Evolutionary conservation across 2,329 filamentous ascomycete species (phyloP).

Genomic region (Fusarium sp.): DNA sequence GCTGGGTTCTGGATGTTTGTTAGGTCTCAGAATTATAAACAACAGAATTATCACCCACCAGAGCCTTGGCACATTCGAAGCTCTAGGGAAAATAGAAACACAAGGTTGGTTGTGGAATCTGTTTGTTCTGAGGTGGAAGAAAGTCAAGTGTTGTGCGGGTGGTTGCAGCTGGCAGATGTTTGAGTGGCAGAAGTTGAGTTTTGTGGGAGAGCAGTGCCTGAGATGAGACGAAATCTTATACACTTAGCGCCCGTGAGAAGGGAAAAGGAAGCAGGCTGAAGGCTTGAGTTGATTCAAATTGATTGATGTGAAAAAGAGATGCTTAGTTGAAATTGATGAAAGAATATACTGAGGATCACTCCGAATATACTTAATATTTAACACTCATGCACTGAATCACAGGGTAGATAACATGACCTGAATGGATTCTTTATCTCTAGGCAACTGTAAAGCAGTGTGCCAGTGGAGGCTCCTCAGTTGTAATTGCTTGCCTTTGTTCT

Average conservation of each 20-base stretch:
- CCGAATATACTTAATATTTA: slow-evolving; percentile 1
- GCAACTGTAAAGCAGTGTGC: not conserved
- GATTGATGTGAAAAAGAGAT: not conserved
- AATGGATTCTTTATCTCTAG: not conserved
- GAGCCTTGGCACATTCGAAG: not conserved
- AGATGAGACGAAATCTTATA: not conserved
- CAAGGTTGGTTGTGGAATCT: not conserved
- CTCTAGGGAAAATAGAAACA: not conserved
- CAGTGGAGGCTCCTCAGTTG: not conserved
- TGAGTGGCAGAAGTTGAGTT: not conserved
- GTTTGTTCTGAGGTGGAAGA: not conserved
- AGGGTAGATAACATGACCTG: not conserved
- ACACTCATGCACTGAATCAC: not conserved
- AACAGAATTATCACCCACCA: not conserved
- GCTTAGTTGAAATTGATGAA: not conserved
- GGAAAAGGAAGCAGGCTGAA: not conserved
- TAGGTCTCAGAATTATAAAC: not conserved
- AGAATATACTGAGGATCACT: not conserved
- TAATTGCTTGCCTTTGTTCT: slow-evolving; percentile 15
- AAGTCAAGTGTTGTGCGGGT: not conserved
- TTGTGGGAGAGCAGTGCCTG: not conserved
- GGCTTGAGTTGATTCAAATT: slow-evolving; percentile 1
- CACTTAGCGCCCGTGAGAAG: no score
- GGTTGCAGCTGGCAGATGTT: not conserved
- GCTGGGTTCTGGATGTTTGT: not conserved